Percentiles rank a stretch among this genome's conserved stretches.
Evolutionary conservation across 495 filamentous ascomycete genomes (phyloP).

Genomic region (Penicillium paradoxum): DNA sequence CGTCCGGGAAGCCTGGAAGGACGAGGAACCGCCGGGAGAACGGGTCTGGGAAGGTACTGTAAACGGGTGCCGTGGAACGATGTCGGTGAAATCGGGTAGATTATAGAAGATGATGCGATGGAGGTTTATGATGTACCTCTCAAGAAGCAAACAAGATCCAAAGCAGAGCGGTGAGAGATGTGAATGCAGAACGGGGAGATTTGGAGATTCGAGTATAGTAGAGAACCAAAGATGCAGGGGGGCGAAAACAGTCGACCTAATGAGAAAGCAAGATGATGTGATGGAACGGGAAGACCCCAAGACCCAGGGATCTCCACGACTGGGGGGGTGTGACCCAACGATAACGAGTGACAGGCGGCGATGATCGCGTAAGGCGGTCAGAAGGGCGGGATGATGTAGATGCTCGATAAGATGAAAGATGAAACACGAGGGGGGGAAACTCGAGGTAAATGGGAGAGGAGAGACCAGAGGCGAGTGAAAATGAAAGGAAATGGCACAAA

Average conservation of each 20-base stretch:
- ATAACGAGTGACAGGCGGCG: slow-evolving; percentile 33
- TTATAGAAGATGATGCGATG: background rate
- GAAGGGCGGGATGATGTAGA: slow-evolving; percentile 26
- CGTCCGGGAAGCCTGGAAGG: slow-evolving; percentile 13
- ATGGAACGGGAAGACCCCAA: slow-evolving; percentile 20
- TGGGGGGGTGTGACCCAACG: slow-evolving; percentile 35
- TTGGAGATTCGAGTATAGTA: slow-evolving; percentile 11
- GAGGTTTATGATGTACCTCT: background rate
- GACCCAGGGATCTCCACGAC: slow-evolving; percentile 31
- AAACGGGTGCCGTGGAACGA: slow-evolving; percentile 10
- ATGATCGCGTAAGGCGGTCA: slow-evolving; percentile 33
- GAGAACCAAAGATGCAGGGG: slow-evolving; percentile 11
- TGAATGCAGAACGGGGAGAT: slow-evolving; percentile 11
- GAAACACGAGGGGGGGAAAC: background rate
- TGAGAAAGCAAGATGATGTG: slow-evolving; percentile 32
- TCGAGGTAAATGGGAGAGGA: background rate
- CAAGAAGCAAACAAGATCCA: background rate
- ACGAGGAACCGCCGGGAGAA: slow-evolving; percentile 12
- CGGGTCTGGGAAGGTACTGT: slow-evolving; percentile 8
- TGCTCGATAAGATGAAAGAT: background rate
- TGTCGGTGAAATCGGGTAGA: slow-evolving; percentile 6
- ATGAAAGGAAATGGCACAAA: background rate
- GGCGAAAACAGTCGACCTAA: slow-evolving; percentile 16
- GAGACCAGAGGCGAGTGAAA: background rate
- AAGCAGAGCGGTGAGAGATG: slow-evolving; percentile 29